Conservation (phyloP, 345 rosid genomes). For the Aquilaria yunnanensis region DNA sequence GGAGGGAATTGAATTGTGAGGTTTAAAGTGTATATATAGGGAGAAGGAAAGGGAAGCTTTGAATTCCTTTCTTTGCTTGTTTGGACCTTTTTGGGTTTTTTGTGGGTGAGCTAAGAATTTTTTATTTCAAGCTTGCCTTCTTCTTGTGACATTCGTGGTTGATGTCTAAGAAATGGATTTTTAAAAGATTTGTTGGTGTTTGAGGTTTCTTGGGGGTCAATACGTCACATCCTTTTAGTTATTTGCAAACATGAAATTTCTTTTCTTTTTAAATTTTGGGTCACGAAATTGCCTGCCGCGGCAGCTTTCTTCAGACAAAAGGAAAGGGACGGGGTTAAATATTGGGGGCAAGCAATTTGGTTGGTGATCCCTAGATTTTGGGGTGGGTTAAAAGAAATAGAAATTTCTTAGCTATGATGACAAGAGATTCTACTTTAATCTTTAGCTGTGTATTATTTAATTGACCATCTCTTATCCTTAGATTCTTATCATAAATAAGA, state of each 20-base stretch:
- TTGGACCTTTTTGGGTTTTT: conserved; percentile 10
- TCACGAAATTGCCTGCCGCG: conserved; percentile 24
- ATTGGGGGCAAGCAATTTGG: conserved; percentile 20
- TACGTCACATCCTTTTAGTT: too few relatives aligned
- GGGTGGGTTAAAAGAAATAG: conserved; percentile 15
- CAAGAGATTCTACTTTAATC: conserved; percentile 14
- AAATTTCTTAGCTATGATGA: conserved; percentile 9
- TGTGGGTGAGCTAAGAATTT: neutral
- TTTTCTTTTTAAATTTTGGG: neutral
- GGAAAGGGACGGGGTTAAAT: conserved; percentile 35
- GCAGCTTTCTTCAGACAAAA: conserved; percentile 56
- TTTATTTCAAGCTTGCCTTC: conserved; percentile 32
- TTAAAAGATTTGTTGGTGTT: conserved; percentile 14
- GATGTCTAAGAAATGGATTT: conserved; percentile 20
- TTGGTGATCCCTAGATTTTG: conserved; percentile 29
- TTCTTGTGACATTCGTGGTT: conserved; percentile 24
- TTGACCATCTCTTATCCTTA: neutral
- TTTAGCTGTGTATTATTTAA: neutral
- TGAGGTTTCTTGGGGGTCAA: conserved; percentile 1
- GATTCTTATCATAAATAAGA: conserved; percentile 5
- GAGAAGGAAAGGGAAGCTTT: conserved; percentile 13
- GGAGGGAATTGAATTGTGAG: conserved; percentile 20
- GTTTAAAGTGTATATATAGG: conserved; percentile 12
- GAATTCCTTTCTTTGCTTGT: conserved; percentile 57
- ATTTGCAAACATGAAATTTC: too few relatives aligned